Base-by-base conservation (phyloP, 2,329 filamentous ascomycete genomes). In the Massarina eburnea region DNA sequence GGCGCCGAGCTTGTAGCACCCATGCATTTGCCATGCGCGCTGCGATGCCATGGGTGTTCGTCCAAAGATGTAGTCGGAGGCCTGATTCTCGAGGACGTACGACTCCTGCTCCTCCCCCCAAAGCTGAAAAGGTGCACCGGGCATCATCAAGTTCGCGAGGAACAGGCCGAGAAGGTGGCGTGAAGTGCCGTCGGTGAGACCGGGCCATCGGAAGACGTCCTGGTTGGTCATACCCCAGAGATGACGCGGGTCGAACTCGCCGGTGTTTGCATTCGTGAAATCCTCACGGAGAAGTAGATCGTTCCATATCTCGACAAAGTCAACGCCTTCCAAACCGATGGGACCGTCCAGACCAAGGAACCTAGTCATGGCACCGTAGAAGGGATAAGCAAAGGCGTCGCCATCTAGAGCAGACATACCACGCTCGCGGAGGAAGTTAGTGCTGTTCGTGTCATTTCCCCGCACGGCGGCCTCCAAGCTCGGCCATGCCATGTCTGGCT, bases 41-140 rank as follows among this genome's bases (percentile, higher is more conserved):
- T 80, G 74, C 2, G 81, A 76, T 8, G 79, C 78, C 77, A 86
- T 84, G 2, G 83, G 70, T 59, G 82, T 80, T 54, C 83, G 78
- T 17, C 83, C 83, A 59, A 81, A 86, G 33, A 86, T 76, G 58
- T 86, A 86, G 57, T 86, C 85, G 46, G 71, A 70, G 4, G 82
- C 82, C 1, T 82, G 84, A 47, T 80, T 84, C 58, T 86, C 83
- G 2, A 85, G 67, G 1, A 84, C 70, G 54, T 85, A 85, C 49
- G 82, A 82, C 0, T 78, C 79, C 64, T 86, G 83, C 58, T 86
- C 83, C 59, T 86, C 83, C 15, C 83, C 83, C 79, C 81, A 86
- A 14, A 80, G 73, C 14, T 84, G 66, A 22, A 83, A 61, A 0
- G 83, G 80, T 22, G 84, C 81, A 14, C 82, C 82, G 1, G 82